Percentiles rank a stretch among this genome's conserved stretches.
Evolutionary conservation across 169 alveolate genomes (phyloP).

Genomic region (Eimeria zaria): DNA sequence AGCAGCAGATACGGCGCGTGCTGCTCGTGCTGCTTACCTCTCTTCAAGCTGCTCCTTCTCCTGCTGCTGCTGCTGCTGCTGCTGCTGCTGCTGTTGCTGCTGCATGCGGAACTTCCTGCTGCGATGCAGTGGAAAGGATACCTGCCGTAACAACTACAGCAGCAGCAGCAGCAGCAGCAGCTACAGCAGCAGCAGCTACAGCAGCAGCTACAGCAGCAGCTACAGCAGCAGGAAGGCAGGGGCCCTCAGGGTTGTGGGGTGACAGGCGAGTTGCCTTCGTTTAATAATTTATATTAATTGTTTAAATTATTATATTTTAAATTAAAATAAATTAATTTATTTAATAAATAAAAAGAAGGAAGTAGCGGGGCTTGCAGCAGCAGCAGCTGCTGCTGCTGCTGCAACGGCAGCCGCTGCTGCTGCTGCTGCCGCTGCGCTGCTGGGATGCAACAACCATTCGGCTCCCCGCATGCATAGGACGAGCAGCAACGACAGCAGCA

Average conservation of each 20-base stretch:
- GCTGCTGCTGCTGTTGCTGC: not conserved
- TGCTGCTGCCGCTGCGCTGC: not conserved
- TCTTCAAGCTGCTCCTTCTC: not conserved
- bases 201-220: not conserved
- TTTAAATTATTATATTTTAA: too few species aligned
- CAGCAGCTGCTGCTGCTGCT: not conserved
- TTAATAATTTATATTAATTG: too few species aligned
- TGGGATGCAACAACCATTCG: too few species aligned
- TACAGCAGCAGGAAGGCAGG: too few species aligned
- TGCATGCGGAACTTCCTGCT: not conserved
- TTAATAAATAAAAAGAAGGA: not conserved
- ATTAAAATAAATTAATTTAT: not conserved
- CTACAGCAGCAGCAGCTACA: not conserved
- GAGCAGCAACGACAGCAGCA: not conserved
- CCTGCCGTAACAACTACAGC: not conserved
- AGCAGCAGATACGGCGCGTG: not conserved
- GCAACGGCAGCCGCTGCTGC: not conserved
- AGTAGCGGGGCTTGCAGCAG: not conserved
- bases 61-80: not conserved
- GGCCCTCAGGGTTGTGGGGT: not conserved
- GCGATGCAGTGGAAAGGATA: not conserved
- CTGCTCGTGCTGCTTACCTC: not conserved
- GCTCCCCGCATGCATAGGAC: not conserved
- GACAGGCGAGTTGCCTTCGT: too few species aligned
- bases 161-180: not conserved